Evolutionary conservation across 345 rosid species (phyloP), one percentile per base, ranked within the genome.

Genomic region (Rhizophora mangle): DNA sequence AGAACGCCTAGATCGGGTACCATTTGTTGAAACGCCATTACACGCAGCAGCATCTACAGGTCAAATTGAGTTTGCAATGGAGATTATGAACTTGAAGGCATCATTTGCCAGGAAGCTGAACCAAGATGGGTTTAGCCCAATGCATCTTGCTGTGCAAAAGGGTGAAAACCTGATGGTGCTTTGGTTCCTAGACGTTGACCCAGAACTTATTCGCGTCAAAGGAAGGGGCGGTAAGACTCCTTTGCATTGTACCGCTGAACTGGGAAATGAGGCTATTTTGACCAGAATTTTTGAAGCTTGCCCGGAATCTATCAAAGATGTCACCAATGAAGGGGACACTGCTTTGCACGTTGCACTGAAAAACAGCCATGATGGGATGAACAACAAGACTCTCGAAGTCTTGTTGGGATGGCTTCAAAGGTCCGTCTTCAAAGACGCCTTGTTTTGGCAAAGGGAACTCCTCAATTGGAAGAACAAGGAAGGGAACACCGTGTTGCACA

Each of bases 201-300:
- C 39, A 16, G 8, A 18, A 2, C 69, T 68, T 0, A 55, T 64
- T 2, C 34, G 73, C 16, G 69, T 68, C 54, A 63, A 69, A 69
- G 78, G 73, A 34, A 74, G 64, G 60, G 29, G 19, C 53, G 78
- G 69, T 19, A n/a, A 19, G 15, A 74, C 78, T 8, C 79, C 84
- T 3, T 19, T 74, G 43, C 82, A 81, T 68, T 58, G 58, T 21
- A 75, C 56, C 13, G 74, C 24, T 4, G 53, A 52, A 3, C 18
- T 18, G 18, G 76, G 63, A 6, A 13, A 43, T 0, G 18, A 0
- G 0, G 27, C 54, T 2, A 46, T 68, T 72, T 52, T 74, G 70
- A 13, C 54, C 0, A 27, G 31, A 57, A 77, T 74, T 49, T 63
- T 80, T 0, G 15, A 24, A 1, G 30, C 4, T 49, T 64, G 61